Percentiles rank a stretch among this genome's conserved stretches.
These are phyloP conservation scores for Solanum peruvianum DNA, from an alignment of 257 asterid species.

Conservation along the genomic window DNA sequence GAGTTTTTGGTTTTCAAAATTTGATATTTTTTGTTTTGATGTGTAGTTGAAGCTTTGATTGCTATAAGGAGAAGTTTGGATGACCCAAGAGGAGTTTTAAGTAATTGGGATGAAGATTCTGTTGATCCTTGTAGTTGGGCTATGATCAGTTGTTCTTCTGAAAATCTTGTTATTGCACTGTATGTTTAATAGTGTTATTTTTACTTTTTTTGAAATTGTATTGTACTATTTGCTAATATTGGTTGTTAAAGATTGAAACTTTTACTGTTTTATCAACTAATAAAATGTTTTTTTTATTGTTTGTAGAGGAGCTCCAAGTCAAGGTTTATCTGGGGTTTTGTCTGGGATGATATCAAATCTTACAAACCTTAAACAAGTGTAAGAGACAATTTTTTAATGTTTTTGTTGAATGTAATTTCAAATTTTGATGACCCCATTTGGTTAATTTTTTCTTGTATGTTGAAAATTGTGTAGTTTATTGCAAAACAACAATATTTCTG, in stretches of 20 bases:
- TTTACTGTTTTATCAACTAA: background rate
- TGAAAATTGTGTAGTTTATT: slow-evolving; percentile 33
- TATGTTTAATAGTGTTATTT: slow-evolving; percentile 7
- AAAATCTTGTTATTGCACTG: slow-evolving; percentile 75
- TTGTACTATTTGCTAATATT: background rate
- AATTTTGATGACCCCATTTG: background rate
- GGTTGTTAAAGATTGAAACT: background rate
- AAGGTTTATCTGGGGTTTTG: slow-evolving; percentile 80
- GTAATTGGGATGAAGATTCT: slow-evolving; percentile 89
- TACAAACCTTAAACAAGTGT: slow-evolving; percentile 93
- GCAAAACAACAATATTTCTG: slow-evolving; percentile 78
- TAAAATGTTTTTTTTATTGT: background rate
- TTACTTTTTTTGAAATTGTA: background rate
- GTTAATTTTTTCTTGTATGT: background rate
- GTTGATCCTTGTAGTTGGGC: slow-evolving; percentile 99
- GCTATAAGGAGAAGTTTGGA: slow-evolving; percentile 34
- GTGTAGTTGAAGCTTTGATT: slow-evolving; percentile 66
- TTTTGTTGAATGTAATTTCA: background rate
- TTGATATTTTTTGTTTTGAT: background rate
- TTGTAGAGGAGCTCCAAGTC: slow-evolving; percentile 92
- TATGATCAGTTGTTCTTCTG: slow-evolving; percentile 84
- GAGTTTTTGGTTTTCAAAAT: background rate
- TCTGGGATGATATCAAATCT: slow-evolving; percentile 78
- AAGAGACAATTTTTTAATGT: slow-evolving; percentile 8
- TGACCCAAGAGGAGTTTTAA: slow-evolving; percentile 83